These are phyloP conservation scores for Crucibulum parvulum DNA, from an alignment of 1,284 basidiomycete genomes.

Conservation along the genomic window DNA sequence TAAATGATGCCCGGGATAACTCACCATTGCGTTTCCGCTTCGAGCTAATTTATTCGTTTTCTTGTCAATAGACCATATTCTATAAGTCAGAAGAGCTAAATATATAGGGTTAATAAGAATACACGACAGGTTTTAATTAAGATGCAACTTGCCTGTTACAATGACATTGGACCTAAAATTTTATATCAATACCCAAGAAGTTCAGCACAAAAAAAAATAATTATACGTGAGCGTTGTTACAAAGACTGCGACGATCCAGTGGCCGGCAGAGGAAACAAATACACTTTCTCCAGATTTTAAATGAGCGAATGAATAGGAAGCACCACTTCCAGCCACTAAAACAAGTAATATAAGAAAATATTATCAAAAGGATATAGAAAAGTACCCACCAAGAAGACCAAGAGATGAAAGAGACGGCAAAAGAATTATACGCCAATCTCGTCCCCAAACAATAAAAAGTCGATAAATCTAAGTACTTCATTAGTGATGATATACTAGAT, in stretches of 20 bases:
- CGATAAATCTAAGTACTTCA: neutral
- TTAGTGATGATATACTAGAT: neutral
- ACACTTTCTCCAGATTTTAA: neutral
- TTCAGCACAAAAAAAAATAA: neutral
- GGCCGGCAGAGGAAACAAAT: neutral
- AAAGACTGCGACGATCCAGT: neutral
- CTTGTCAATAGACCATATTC: neutral
- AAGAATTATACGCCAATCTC: neutral
- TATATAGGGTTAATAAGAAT: neutral
- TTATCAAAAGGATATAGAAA: too few relatives aligned
- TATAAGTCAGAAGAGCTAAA: neutral
- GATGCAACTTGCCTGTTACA: neutral
- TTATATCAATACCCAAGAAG: neutral
- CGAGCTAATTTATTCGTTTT: neutral
- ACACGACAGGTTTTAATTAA: neutral
- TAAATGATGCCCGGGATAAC: neutral
- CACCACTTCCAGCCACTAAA: neutral
- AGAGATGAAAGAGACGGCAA: neutral
- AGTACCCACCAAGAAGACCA: neutral
- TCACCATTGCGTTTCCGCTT: neutral
- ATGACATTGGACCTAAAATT: neutral
- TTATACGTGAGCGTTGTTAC: neutral
- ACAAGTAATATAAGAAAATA: neutral
- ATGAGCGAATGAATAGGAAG: neutral
- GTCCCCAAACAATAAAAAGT: neutral